Base-by-base conservation (phyloP, 371 early-diverging fungal genomes). In the Mortierella sp. region DNA sequence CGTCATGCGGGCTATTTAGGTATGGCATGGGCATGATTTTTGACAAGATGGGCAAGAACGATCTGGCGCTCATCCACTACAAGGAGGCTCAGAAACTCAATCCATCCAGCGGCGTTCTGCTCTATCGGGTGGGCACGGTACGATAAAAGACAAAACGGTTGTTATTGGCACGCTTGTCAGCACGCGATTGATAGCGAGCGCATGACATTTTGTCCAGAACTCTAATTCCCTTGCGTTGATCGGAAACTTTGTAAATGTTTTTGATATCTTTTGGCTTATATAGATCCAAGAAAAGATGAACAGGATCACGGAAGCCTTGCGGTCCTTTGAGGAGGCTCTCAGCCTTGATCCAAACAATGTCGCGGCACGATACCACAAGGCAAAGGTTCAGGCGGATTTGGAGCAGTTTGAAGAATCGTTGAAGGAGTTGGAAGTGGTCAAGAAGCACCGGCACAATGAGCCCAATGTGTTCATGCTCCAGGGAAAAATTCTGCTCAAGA, bases 1-100 rank as follows among this genome's bases (percentile, higher is more conserved):
- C 46, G 24, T 50, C 50, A 4, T 56, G 39, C 24, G 11, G 23
- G n/a, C 71, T 26, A 8, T 31, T 17, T 73, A 89, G 93, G 90
- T 93, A 87, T 60, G 94, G 94, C 2, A 65, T 94, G 60, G 93
- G 91, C 0, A 62, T 73, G 50, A 67, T 89, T 26, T 90, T 85
- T 57, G 71, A 80, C 57, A 81, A 84, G n/a, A 84, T 88, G 58
- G 93, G 90, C 32, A 89, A 92, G 64, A 72, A 72, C 24, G 83
- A 87, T 31, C 62, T 84, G 26, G 89, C 93, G 0, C 88, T 88
- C 53, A 85, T 84, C 46, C 87, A 91, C 70, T 91, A 86, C 68
- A 69, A 72, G 46, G 82, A 82, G 6, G 93, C 94, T 0, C 64
- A 88, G 42, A 78, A 72, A 4, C 85, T 94, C 21, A 90, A 90